phyloP scores from a whole-genome alignment of 306 rosid species.

The Cucumis hystrix region DNA sequence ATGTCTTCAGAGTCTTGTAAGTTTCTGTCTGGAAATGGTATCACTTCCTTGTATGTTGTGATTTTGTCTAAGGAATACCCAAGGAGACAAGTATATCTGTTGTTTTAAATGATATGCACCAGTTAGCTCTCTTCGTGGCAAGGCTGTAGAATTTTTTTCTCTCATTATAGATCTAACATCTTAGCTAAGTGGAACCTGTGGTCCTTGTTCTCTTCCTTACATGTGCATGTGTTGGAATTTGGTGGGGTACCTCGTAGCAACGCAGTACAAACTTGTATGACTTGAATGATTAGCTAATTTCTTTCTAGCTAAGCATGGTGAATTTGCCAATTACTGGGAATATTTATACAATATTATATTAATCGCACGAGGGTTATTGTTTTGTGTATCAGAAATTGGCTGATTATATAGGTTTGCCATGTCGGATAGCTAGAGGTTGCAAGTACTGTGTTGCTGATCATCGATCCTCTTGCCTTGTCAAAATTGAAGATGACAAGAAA shows the following conservation, averaged over 20 bases:
- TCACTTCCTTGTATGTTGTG: background rate
- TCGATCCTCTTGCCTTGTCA: constrained; percentile 87
- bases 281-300: background rate
- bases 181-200: background rate
- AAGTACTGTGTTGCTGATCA: constrained; percentile 90
- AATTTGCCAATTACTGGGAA: background rate
- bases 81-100: background rate
- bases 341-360: background rate
- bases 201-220: background rate
- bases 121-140: background rate
- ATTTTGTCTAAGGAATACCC: background rate
- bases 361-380: background rate
- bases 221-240: background rate
- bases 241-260: background rate
- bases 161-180: background rate
- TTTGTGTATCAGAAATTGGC: constrained; percentile 67
- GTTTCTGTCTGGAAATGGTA: background rate
- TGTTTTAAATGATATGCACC: background rate
- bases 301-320: background rate
- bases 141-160: background rate
- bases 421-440: constrained; percentile 96
- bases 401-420: constrained; percentile 89
- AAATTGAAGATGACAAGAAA: constrained; percentile 57
- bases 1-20: background rate
- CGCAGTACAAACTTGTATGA: background rate